Conservation (phyloP, 768 basidiomycete species). For the Cyclocybe aegerita region DNA sequence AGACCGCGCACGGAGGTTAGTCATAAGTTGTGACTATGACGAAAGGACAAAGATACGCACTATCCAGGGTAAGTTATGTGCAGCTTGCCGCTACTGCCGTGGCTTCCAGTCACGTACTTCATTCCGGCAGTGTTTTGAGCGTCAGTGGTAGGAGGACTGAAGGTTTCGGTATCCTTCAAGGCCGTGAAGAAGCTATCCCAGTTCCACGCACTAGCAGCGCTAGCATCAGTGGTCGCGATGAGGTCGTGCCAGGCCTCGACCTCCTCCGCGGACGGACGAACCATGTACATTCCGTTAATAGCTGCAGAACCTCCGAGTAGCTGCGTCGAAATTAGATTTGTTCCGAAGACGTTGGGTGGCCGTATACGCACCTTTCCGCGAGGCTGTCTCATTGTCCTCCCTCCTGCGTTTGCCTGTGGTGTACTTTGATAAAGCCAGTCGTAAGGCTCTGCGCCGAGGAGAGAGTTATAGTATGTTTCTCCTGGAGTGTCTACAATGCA, state of each 20-base stretch:
- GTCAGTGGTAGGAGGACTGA: conserved; percentile 46
- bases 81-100: conserved; percentile 51
- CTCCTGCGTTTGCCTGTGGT: conserved; percentile 42
- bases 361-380: conserved; percentile 49
- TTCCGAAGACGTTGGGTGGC: neutral
- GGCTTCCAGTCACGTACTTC: conserved; percentile 39
- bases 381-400: conserved; percentile 52
- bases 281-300: conserved; percentile 68
- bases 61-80: conserved; percentile 47
- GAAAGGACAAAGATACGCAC: conserved; percentile 40
- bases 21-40: conserved; percentile 14
- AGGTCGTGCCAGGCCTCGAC: conserved; percentile 47
- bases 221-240: conserved; percentile 33
- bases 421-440: conserved; percentile 57
- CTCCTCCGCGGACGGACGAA: conserved; percentile 51
- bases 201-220: conserved; percentile 40
- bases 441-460: conserved; percentile 42
- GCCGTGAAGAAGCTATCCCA: conserved; percentile 45
- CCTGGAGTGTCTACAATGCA: conserved; percentile 42
- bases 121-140: conserved; percentile 43
- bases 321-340: conserved; percentile 20
- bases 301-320: conserved; percentile 69
- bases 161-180: conserved; percentile 56
- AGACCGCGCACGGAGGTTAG: neutral
- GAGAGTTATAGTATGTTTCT: conserved; percentile 50